Evolutionary conservation across 1,284 basidiomycete species (phyloP).

Genomic region (Cutaneotrichosporon sp.): DNA sequence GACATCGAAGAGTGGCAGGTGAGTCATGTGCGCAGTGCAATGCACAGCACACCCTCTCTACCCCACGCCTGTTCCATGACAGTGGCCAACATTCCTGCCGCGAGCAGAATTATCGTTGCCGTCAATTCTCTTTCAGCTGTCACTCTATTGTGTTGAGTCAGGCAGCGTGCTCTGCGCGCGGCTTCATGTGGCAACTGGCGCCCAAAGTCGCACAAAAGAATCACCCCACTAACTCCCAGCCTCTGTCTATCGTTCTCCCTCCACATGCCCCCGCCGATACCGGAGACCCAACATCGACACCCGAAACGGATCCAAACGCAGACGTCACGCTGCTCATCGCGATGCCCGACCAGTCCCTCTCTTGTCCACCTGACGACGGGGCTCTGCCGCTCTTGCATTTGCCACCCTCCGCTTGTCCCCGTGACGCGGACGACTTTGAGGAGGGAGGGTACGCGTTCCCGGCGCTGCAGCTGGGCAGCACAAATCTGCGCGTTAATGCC

Average conservation of each 20-base stretch:
- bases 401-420: background rate
- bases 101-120: no score
- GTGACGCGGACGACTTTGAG: background rate
- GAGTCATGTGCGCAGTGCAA: no score
- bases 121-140: no score
- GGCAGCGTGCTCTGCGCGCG: no score
- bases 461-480: conserved; percentile 2
- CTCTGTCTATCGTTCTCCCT: conserved; percentile 5
- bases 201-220: no score
- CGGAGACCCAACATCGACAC: background rate
- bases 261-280: background rate
- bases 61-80: background rate
- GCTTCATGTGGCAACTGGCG: no score
- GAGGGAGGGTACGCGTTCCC: conserved; percentile 9
- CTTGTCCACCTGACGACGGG: background rate
- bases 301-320: background rate
- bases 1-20: conserved; percentile 7
- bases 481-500: background rate
- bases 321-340: conserved; percentile 19
- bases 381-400: background rate
- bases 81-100: background rate
- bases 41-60: no score
- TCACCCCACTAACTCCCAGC: background rate
- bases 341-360: conserved; percentile 12
- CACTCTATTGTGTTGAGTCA: no score